Evolutionary conservation across 2,329 filamentous ascomycete species (phyloP).

Genomic region (Paecilomyces formosus): DNA sequence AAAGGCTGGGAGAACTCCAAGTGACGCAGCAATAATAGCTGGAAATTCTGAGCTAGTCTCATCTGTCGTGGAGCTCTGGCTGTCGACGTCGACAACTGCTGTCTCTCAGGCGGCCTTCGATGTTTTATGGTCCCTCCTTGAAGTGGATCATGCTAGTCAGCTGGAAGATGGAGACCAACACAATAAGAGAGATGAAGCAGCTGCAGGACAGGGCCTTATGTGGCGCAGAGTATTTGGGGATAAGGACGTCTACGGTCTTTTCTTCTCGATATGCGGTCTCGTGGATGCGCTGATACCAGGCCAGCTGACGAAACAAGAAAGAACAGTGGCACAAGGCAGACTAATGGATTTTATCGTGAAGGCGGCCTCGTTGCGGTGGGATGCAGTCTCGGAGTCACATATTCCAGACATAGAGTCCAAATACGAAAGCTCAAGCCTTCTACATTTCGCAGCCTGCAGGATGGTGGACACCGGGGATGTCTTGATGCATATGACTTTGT

Average conservation of each 20-base stretch:
- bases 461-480: constrained; percentile 55
- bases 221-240: constrained; percentile 58
- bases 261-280: constrained; percentile 50
- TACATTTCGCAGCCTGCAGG: constrained; percentile 47
- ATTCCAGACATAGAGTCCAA: constrained; percentile 44
- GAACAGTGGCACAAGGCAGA: constrained; percentile 54
- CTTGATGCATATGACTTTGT: constrained; percentile 52
- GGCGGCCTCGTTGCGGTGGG: constrained; percentile 49
- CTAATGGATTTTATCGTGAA: constrained; percentile 52
- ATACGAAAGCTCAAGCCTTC: constrained; percentile 35
- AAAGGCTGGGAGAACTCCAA: constrained; percentile 46
- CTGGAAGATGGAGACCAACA: constrained; percentile 18
- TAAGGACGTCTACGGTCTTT: constrained; percentile 48
- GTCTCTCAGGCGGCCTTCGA: constrained; percentile 49
- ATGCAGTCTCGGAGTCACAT: constrained; percentile 44
- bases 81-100: constrained; percentile 48
- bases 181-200: constrained; percentile 11
- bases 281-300: constrained; percentile 25
- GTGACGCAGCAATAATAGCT: constrained; percentile 53
- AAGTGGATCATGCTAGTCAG: constrained; percentile 37
- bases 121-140: constrained; percentile 46
- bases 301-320: constrained; percentile 43
- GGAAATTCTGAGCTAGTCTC: constrained; percentile 48
- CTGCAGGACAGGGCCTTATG: constrained; percentile 45
- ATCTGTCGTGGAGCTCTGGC: constrained; percentile 51